These are phyloP conservation scores for Aspergillus mulundensis DNA, from an alignment of 495 filamentous ascomycete species.

Conservation along the genomic window DNA sequence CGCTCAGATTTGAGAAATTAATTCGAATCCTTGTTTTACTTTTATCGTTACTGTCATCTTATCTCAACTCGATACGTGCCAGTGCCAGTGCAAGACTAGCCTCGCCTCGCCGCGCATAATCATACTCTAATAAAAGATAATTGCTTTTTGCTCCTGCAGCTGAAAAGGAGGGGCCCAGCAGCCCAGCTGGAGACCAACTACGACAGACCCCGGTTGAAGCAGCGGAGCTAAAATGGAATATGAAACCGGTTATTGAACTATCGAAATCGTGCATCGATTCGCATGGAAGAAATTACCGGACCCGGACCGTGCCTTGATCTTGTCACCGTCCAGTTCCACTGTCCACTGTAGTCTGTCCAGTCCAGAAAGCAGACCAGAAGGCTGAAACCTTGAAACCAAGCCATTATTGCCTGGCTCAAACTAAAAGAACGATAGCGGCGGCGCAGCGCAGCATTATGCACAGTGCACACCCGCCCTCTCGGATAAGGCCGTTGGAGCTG, in stretches of 20 bases:
- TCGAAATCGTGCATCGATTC: constrained; percentile 9
- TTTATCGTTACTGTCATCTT: background rate
- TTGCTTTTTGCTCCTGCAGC: background rate
- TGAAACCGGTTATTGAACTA: constrained; percentile 1
- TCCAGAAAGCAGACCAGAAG: background rate
- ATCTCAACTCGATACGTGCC: background rate
- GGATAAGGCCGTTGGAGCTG: background rate
- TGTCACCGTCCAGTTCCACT: too few relatives aligned
- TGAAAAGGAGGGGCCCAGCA: background rate
- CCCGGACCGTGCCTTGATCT: background rate
- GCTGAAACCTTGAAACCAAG: background rate
- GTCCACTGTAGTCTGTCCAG: too few relatives aligned
- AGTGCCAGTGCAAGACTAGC: background rate
- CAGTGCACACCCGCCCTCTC: background rate
- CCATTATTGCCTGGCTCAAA: background rate
- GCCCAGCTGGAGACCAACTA: background rate
- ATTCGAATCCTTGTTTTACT: background rate
- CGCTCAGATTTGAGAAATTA: background rate
- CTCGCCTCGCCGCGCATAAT: background rate
- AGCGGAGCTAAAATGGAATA: background rate
- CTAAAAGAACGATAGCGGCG: too few relatives aligned
- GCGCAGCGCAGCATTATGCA: background rate
- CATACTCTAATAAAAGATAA: background rate
- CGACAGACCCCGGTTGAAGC: too few relatives aligned
- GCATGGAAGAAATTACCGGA: constrained; percentile 1